Percentiles rank a stretch among this genome's conserved stretches.
Conservation (phyloP, 2,329 filamentous ascomycete species). For the Pyrenochaeta sp. region DNA sequence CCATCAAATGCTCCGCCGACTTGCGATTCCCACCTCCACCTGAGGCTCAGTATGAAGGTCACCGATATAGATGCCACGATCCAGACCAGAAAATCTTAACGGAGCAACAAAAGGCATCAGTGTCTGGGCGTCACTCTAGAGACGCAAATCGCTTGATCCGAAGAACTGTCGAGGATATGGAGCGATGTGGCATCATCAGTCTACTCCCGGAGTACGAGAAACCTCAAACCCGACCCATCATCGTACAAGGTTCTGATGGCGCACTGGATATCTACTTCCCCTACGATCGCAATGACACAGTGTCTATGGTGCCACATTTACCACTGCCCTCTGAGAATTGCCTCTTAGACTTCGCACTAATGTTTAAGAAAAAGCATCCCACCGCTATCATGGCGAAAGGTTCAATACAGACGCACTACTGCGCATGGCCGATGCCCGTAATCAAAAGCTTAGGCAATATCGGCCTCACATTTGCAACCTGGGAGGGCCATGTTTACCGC, state of each 20-base stretch:
- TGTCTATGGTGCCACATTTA: slow-evolving; percentile 15
- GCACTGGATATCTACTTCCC: slow-evolving; percentile 38
- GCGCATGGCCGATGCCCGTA: slow-evolving; percentile 41
- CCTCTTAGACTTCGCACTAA: slow-evolving; percentile 27
- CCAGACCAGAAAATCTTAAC: slow-evolving; percentile 20
- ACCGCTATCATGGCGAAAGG: slow-evolving; percentile 37
- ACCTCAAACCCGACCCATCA: slow-evolving; percentile 33
- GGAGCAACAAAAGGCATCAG: slow-evolving; percentile 11
- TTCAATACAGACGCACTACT: slow-evolving; percentile 39
- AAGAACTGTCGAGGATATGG: slow-evolving; percentile 36
- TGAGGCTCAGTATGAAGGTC: slow-evolving; percentile 37
- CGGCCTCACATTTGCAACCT: slow-evolving; percentile 33
- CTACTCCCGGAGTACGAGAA: slow-evolving; percentile 24
- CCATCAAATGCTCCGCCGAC: slow-evolving; percentile 22
- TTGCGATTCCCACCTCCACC: slow-evolving; percentile 26
- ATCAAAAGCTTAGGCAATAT: slow-evolving; percentile 32
- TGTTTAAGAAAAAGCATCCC: slow-evolving; percentile 26
- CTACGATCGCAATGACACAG: slow-evolving; percentile 23
- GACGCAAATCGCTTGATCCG: slow-evolving; percentile 37
- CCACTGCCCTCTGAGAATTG: slow-evolving; percentile 25
- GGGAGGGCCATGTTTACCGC: slow-evolving; percentile 40
- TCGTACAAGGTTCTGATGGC: slow-evolving; percentile 32
- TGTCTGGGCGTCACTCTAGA: slow-evolving; percentile 8
- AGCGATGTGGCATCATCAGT: slow-evolving; percentile 33
- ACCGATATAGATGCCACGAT: slow-evolving; percentile 28